Evolutionary conservation across 129 eudicot genomes (phyloP), one percentile per base, ranked within the genome.

Genomic region (Gnaphalium uliginosum): DNA sequence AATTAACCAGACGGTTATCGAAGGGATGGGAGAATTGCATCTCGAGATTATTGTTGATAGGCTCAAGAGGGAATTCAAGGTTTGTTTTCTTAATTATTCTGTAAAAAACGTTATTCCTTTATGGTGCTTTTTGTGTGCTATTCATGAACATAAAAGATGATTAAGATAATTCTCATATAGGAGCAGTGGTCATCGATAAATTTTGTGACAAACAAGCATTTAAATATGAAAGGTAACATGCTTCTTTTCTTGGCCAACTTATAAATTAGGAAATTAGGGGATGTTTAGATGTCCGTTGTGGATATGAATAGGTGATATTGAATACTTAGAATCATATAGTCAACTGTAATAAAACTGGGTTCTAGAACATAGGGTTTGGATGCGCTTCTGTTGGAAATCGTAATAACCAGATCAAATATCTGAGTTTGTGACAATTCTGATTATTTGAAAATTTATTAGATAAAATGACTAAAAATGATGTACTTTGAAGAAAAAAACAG

Each of bases 11-110:
- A 91, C 99, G 1, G 93, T 95, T 48, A 95, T 95, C 19, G 97
- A 95, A 83, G 99, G 99, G 77, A 95, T 95, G 99, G 99, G 99
- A 68, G 97, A 95, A 71, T 77, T 95, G 82, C 99, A 95, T 78
- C 96, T 95, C 21, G 99, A 95, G 78, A 95, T 95, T 76, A 95
- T 95, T 53, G 97, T 95, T 61, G 99, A 95, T 74, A 76, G 83
- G 50, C 83, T 83, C 70, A 83, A 83, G 79, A 69, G 86, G 66
- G 86, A 83, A 62, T 83, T 83, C 8, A 83, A 78, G 86, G 89
- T 85, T 59, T 32, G 79, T 19, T 48, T 62, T 48, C 30, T 25
- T 72, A 0, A 51, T 21, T 8, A 30, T 60, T 1, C 5, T 62
- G 59, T 27, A 22, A 5, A 0, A 15, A 26, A 22, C 2, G 17